phyloP scores from a whole-genome alignment of 768 basidiomycete species.

The Tubosaeta sp. region DNA sequence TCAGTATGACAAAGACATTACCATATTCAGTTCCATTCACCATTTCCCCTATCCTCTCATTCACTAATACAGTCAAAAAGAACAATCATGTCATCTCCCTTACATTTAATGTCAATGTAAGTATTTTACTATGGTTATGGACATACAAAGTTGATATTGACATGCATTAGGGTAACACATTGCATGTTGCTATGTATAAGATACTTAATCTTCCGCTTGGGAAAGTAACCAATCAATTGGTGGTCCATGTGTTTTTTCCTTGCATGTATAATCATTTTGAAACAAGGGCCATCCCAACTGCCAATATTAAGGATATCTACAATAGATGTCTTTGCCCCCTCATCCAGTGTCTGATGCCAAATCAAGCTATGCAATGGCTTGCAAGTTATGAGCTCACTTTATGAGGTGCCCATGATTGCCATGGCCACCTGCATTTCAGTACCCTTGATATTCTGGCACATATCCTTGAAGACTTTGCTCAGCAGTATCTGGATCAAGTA shows the following conservation, averaged over 20 bases:
- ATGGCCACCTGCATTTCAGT: background rate
- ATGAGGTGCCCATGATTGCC: background rate
- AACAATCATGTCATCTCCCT: background rate
- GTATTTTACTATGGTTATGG: background rate
- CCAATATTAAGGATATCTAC: background rate
- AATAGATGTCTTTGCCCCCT: background rate
- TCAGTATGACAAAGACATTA: background rate
- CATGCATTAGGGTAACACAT: background rate
- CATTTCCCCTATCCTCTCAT: background rate
- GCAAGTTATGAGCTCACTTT: background rate
- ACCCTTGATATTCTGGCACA: background rate
- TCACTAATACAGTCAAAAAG: background rate
- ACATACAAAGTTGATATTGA: too few species aligned
- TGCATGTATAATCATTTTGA: background rate
- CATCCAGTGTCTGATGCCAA: background rate
- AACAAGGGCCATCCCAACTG: background rate
- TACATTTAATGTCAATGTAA: background rate
- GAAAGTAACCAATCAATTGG: background rate
- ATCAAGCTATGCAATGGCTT: slow-evolving; percentile 4
- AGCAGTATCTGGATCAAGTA: background rate
- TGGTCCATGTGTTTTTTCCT: slow-evolving; percentile 3
- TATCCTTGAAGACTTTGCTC: background rate
- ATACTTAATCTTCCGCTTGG: slow-evolving; percentile 6
- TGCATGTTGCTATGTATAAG: background rate
- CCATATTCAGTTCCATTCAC: background rate